phyloP scores from a whole-genome alignment of 352 stramenopile species.

The Globisporangium carolinianum region DNA sequence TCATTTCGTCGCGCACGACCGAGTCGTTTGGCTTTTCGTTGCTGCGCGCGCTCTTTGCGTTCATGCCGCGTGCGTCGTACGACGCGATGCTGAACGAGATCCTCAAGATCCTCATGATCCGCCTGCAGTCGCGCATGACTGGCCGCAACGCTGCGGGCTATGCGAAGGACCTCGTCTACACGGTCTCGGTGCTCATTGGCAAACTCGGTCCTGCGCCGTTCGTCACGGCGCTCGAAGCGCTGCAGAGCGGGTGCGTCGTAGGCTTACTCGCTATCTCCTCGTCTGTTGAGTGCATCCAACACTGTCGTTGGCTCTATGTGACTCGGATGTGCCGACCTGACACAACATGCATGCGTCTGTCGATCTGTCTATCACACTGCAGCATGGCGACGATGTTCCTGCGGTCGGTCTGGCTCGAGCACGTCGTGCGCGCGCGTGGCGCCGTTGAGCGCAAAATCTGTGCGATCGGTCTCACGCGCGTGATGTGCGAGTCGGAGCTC shows the following conservation, averaged over 20 bases:
- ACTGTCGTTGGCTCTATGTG: neutral
- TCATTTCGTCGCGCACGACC: slow-evolving; percentile 91
- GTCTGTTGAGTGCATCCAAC: neutral
- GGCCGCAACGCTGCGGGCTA: slow-evolving; percentile 79
- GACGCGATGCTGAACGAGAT: slow-evolving; percentile 86
- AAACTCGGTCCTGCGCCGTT: slow-evolving; percentile 82
- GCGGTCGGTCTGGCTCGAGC: slow-evolving; percentile 83
- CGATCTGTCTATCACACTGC: slow-evolving; percentile 22
- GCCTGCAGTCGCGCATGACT: slow-evolving; percentile 89
- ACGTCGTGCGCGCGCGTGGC: slow-evolving; percentile 64
- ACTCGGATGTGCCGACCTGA: neutral
- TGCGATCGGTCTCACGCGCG: slow-evolving; percentile 54
- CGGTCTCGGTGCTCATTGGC: slow-evolving; percentile 83
- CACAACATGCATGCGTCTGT: slow-evolving; percentile 10
- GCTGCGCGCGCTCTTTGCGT: slow-evolving; percentile 85
- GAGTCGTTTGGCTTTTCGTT: slow-evolving; percentile 93
- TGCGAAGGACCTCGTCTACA: slow-evolving; percentile 87
- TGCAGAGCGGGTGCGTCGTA: slow-evolving; percentile 76
- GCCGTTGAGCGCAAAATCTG: slow-evolving; percentile 61
- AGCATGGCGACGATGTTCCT: slow-evolving; percentile 91
- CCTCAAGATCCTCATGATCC: slow-evolving; percentile 93
- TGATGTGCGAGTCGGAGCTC: slow-evolving; percentile 72
- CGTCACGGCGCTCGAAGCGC: slow-evolving; percentile 72
- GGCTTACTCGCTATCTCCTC: slow-evolving; percentile 13
- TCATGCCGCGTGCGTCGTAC: slow-evolving; percentile 73